Evolutionary conservation across 2,329 filamentous ascomycete genomes (phyloP), one percentile per base, ranked within the genome.

Genomic region (Neonectria coccinea): DNA sequence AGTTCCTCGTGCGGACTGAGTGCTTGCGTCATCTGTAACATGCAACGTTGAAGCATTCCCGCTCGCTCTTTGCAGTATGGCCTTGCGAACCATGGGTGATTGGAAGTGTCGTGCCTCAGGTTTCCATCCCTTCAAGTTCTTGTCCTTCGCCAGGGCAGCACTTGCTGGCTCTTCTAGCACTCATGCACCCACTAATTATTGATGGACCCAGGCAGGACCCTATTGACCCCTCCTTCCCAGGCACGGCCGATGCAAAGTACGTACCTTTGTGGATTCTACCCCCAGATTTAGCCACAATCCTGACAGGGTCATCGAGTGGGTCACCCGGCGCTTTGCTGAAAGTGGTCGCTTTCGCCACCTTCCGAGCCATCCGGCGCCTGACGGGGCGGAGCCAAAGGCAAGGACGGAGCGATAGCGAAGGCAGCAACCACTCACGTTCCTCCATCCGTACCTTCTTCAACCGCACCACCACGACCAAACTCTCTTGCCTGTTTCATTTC

Each of bases 331-430:
- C 64, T 64, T 69, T 42, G 36, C 68, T 54, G 41, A 63, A 70
- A 67, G 53, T 66, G 60, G 56, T 58, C 56, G 27, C 55, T 53
- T 18, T 55, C 59, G 64, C 69, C 69, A 71, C 69, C 69, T 69
- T 68, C 69, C 69, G 69, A 66, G 67, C 56, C 67, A 60, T 70
- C 68, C 68, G 68, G 62, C 55, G 48, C 68, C 66, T 65, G 51
- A 29, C 66, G 36, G 45, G 31, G 55, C 61, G 31, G 39, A 25
- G 50, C 27, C 22, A 22, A 22, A 22, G 22, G 22, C 22, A 22
- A 22, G 22, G 50, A 16, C 14, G 31, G 50, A 53, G 50, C 10
- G 29, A 25, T 22, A 51, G 27, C 48, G 16, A 33, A 20, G 50
- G 29, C 10, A 29, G 25, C 25, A 25, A 25, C 25, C 25, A 25